Evolutionary conservation across 768 basidiomycete species (phyloP).

Genomic region (Psilocybe subaeruginosa): DNA sequence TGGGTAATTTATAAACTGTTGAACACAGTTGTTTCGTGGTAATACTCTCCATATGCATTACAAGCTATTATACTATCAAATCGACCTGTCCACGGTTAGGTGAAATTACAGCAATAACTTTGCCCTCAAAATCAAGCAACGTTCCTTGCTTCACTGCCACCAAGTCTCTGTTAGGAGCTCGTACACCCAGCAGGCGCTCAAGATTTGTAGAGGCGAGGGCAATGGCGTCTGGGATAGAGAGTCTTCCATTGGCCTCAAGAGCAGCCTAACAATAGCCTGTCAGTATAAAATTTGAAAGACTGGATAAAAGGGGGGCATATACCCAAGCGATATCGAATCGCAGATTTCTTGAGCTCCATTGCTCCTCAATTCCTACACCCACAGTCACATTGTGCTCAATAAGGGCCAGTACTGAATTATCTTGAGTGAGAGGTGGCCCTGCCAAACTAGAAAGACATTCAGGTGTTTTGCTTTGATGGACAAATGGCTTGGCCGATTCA

Average conservation of each 20-base stretch:
- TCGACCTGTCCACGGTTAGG: constrained; percentile 26
- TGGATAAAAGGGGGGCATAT: constrained; percentile 21
- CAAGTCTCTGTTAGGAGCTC: constrained; percentile 35
- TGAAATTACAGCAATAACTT: constrained; percentile 43
- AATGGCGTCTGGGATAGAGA: constrained; percentile 36
- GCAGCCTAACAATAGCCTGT: constrained; percentile 16
- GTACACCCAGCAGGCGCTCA: constrained; percentile 43
- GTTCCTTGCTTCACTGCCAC: constrained; percentile 39
- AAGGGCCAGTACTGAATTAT: constrained; percentile 60
- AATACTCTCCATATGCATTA: too few species aligned
- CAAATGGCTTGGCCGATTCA: background rate
- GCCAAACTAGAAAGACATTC: constrained; percentile 31
- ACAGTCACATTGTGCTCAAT: constrained; percentile 69
- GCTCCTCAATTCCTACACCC: constrained; percentile 61
- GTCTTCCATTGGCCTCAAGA: constrained; percentile 22
- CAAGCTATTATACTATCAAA: constrained; percentile 12
- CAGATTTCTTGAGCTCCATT: constrained; percentile 62
- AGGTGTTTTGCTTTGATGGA: background rate
- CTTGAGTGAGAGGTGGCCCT: constrained; percentile 46
- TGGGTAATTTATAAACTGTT: too few species aligned
- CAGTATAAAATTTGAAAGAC: background rate
- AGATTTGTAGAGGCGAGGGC: constrained; percentile 44
- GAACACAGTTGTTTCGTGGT: too few species aligned
- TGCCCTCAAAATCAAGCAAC: constrained; percentile 41
- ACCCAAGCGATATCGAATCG: constrained; percentile 83